Base-by-base conservation (phyloP, 371 early-diverging fungal species). In the Mucor plumbeus region DNA sequence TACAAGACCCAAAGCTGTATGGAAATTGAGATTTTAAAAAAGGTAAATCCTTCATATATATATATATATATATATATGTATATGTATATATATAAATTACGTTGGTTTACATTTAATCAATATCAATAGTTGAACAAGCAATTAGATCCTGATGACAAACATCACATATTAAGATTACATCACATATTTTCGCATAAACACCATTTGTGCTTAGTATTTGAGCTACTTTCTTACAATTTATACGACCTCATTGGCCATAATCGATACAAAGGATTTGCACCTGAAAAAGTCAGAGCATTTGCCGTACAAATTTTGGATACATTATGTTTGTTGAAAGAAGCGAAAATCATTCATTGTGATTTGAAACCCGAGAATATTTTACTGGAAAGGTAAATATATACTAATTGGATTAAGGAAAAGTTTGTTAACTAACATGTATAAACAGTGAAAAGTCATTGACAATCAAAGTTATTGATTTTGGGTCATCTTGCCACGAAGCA, bases 381-480 rank as follows among this genome's bases (percentile, higher is more conserved):
- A 61, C 81, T 99, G 31, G 89, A 90, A 70, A 90, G 87, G 93
- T 92, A 80, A 59, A 80, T 26, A 26, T 1, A 65, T 7, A 39
- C 35, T 14, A 14, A n/a, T 7, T 8, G 1, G 26, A 26, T 35
- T n/a, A 13, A 6, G 4, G 11, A 9, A 9, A 17, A 3, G 33
- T 57, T 5, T 7, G 9, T 35, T 4, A 21, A 38, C 10, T 55
- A 6, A 36, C 10, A 19, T 21, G 5, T 21, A 8, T 11, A 39
- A 58, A 21, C 13, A 91, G 92, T 64, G 82, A 92, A 69, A 89
- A 93, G 65, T 90, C 90, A 21, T 90, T 96, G 0, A 86, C 90
- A 7, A 89, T 99, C 74, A 99, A 99, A 80, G 95, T 99, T 15
- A 98, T 99, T 67, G 99, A 99, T 84, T 99, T 99, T 85, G 99